phyloP scores from a whole-genome alignment of 371 early-diverging fungal genomes.

The Apophysomyces variabilis region DNA sequence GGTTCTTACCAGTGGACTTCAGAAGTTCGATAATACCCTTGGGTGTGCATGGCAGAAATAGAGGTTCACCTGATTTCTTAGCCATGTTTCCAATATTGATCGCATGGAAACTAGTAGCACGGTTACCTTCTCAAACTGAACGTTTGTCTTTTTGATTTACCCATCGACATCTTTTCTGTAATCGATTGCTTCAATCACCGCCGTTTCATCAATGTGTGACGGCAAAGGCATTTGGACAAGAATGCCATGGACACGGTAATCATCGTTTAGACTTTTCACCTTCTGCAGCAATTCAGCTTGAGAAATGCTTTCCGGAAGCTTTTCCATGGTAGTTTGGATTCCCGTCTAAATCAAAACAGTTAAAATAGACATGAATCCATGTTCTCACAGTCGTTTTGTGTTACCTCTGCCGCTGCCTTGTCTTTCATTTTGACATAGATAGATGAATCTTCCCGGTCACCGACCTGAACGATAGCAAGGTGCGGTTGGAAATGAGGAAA shows the following conservation, averaged over 20 bases:
- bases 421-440: conserved; percentile 90
- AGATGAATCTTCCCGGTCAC: conserved; percentile 86
- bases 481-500: conserved; percentile 76
- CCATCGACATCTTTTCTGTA: conserved; percentile 94
- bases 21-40: conserved; percentile 86
- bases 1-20: conserved; percentile 42
- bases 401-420: conserved; percentile 84
- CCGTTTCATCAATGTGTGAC: conserved; percentile 71
- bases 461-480: conserved; percentile 89
- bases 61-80: conserved; percentile 73
- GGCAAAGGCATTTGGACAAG: conserved; percentile 94
- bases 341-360: conserved; percentile 52
- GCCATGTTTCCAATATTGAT: conserved; percentile 87
- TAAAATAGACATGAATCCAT: neutral
- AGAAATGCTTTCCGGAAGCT: conserved; percentile 50
- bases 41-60: conserved; percentile 92
- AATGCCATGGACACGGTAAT: conserved; percentile 86
- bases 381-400: conserved; percentile 5
- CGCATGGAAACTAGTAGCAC: conserved; percentile 75
- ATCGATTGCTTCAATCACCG: conserved; percentile 80
- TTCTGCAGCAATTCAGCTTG: conserved; percentile 52
- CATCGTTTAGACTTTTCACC: conserved; percentile 73
- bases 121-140: no score
- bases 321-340: conserved; percentile 57
- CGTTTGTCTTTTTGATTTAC: conserved; percentile 28